Conservation (phyloP, 768 basidiomycete species). For the Suillus luteus region DNA sequence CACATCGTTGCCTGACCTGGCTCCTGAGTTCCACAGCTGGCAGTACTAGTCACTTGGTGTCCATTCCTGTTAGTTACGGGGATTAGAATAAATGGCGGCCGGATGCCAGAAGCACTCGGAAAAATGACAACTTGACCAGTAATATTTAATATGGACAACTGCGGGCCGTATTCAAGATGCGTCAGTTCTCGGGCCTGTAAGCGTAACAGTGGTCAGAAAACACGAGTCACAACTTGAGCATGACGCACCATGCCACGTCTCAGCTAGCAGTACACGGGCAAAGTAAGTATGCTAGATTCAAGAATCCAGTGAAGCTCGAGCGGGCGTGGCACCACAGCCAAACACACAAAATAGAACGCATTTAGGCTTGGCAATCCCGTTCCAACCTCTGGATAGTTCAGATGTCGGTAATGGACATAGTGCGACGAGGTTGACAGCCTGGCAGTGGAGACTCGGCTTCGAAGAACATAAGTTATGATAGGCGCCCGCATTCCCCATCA, state of each 20-base stretch:
- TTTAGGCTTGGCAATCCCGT: not conserved
- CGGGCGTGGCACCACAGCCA: not conserved
- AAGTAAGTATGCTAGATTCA: not conserved
- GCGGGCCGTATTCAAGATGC: not conserved
- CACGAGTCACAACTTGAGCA: not conserved
- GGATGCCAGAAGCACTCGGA: not conserved
- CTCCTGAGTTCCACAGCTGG: not conserved
- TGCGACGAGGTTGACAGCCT: not conserved
- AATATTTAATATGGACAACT: not conserved
- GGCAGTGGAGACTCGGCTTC: not conserved
- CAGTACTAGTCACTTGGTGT: not conserved
- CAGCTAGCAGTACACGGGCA: not conserved
- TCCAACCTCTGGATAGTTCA: not conserved
- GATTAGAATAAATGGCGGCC: not conserved
- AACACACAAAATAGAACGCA: not conserved
- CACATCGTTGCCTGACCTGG: not conserved
- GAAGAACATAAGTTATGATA: not conserved
- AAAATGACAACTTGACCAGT: not conserved
- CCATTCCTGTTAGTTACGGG: not conserved
- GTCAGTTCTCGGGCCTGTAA: not conserved
- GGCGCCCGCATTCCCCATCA: not conserved
- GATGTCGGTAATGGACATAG: not conserved
- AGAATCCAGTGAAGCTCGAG: not conserved
- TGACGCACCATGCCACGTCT: not conserved
- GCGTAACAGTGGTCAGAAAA: not conserved